Evolutionary conservation across 345 rosid genomes (phyloP), one percentile per base, ranked within the genome.

Genomic region (Populus euphratica): DNA sequence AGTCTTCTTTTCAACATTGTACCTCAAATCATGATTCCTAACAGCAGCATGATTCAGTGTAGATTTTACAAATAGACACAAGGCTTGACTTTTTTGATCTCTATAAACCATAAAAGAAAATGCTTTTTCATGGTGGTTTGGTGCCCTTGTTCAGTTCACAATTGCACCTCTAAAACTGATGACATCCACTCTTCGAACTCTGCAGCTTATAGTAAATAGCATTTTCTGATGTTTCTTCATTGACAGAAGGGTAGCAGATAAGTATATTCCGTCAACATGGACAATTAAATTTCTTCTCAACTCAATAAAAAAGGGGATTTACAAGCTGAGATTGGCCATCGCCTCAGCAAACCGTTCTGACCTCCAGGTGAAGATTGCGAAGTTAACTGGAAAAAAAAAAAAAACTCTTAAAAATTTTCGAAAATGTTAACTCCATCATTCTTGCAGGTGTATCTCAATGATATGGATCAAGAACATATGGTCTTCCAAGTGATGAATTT

Each of bases 321-420:
- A 82, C 84, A 78, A 61, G 63, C 75, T 84, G 63, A 76, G 84
- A 65, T 49, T 86, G 75, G 83, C 89, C 43, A 17, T 84, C 5
- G 89, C 89, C 76, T 76, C 89, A 17, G 80, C 87, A 10, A 80
- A 83, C 29, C 79, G 80, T 21, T 80, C 84, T 3, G 73, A 84
- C 68, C 83, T 84, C 18, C 18, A 47, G 52, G 52, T 47, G 52
- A 47, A 47, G 52, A 47, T 14, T 47, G 52, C 52, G 18, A 47
- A 14, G 52, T 47, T 14, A 47, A 47, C 17, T 47, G 52, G 1
- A 47, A 47, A 47, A 14, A 47, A 44, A 47, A 47, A 47, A 47
- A 47, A 3, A 43, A 47, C 17, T 4, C 52, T 47, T 14, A 3
- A 47, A 47, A 14, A 14, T 47, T 47, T 47, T 47, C 16, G 1